Evolutionary conservation across 345 rosid species (phyloP).

Genomic region (Barbarea vulgaris): DNA sequence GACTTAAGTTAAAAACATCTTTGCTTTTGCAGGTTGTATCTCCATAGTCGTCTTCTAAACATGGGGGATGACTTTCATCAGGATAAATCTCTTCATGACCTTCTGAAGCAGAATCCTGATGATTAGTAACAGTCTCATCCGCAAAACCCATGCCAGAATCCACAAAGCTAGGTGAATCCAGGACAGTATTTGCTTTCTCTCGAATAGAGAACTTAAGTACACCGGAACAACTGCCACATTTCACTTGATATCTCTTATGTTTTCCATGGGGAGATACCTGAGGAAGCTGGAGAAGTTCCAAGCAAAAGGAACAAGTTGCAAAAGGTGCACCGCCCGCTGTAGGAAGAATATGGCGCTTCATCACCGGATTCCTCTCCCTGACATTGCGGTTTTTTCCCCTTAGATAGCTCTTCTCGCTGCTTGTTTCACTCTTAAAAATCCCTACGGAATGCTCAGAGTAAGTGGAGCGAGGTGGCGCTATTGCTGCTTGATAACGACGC

Average conservation of each 20-base stretch:
- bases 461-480: conserved; percentile 45
- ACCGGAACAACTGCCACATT: conserved; percentile 73
- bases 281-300: conserved; percentile 63
- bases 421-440: conserved; percentile 44
- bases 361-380: conserved; percentile 47
- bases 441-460: conserved; percentile 25
- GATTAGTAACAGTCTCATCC: conserved; percentile 25
- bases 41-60: conserved; percentile 27
- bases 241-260: conserved; percentile 60
- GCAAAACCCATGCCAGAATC: conserved; percentile 11
- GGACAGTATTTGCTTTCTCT: conserved; percentile 49
- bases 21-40: conserved; percentile 26
- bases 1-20: conserved; percentile 32
- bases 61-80: background rate
- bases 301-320: conserved; percentile 62
- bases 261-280: conserved; percentile 61
- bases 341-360: conserved; percentile 66
- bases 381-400: conserved; percentile 37
- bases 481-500: conserved; percentile 28
- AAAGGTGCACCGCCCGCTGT: conserved; percentile 84
- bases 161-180: conserved; percentile 24
- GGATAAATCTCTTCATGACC: conserved; percentile 32
- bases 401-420: conserved; percentile 48
- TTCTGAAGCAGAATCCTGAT: conserved; percentile 35
- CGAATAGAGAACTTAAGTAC: conserved; percentile 59